Conservation (phyloP, 148 eudicot species). For the Vaccinium darrowii region DNA sequence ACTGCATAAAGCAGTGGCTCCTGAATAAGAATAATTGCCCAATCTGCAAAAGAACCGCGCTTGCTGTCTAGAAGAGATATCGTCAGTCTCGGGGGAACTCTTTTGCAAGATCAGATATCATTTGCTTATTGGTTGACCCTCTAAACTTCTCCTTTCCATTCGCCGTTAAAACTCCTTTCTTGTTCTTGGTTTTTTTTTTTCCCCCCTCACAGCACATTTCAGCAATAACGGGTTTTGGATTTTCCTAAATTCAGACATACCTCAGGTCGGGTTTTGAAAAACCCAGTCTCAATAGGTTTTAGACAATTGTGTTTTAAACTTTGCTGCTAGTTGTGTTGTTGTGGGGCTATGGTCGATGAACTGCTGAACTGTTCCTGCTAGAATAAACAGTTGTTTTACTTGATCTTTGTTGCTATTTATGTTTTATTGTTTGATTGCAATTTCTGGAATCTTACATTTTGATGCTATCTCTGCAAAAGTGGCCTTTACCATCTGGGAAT, state of each 20-base stretch:
- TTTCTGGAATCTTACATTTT: neutral
- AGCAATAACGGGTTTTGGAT: neutral
- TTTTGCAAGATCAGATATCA: neutral
- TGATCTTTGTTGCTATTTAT: neutral
- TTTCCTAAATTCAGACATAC: neutral
- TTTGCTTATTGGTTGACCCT: neutral
- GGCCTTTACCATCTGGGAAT: neutral
- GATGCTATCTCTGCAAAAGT: neutral
- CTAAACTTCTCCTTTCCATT: neutral
- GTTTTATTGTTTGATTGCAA: neutral
- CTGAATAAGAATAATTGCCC: slow-evolving; percentile 26
- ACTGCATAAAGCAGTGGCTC: slow-evolving; percentile 25
- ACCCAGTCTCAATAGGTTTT: neutral
- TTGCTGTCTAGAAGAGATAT: neutral
- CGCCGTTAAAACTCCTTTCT: neutral
- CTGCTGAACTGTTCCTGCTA: neutral
- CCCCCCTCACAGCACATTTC: neutral
- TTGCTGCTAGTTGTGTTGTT: neutral
- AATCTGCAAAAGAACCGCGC: slow-evolving; percentile 10
- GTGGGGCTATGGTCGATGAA: neutral
- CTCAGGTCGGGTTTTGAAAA: neutral
- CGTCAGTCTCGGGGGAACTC: neutral
- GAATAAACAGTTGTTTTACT: neutral
- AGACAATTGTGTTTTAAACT: neutral
- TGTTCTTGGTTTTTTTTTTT: neutral